A percentile compares a stretch with the other conserved stretches of the same genome.
Evolutionary conservation across 768 basidiomycete species (phyloP).

Genomic region (Macrolepiota albuminosa): DNA sequence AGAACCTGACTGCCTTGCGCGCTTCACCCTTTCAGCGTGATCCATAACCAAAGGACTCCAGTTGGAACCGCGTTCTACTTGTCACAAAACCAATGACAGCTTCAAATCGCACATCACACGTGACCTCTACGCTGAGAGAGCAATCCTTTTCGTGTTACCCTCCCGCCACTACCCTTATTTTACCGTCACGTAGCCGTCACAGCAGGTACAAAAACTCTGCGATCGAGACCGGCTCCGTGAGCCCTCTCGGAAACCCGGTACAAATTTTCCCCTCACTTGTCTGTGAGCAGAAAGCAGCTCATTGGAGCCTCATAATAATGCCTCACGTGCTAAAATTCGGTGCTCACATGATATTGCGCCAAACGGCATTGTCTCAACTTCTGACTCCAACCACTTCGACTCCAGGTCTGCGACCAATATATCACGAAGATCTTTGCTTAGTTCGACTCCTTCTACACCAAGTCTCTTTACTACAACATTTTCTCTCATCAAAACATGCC

Average conservation of each 20-base stretch:
- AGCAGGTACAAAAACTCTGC: too few relatives aligned
- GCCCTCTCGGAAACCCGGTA: too few relatives aligned
- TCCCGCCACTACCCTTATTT: too few relatives aligned
- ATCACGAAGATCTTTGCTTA: neutral
- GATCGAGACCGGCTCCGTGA: too few relatives aligned
- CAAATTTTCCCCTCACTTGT: too few relatives aligned
- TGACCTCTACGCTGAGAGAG: too few relatives aligned
- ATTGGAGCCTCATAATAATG: neutral
- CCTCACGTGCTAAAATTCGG: conserved; percentile 1
- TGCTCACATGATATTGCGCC: conserved; percentile 8
- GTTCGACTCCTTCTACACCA: neutral
- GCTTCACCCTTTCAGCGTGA: conserved; percentile 37
- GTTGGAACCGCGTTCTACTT: neutral
- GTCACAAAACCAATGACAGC: too few relatives aligned
- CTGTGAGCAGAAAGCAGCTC: too few relatives aligned
- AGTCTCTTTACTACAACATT: neutral
- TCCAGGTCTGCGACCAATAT: neutral
- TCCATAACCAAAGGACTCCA: conserved; percentile 12
- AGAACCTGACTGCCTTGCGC: conserved; percentile 59
- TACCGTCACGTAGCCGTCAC: too few relatives aligned
- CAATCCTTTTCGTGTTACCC: too few relatives aligned
- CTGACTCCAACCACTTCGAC: neutral
- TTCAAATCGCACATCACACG: too few relatives aligned
- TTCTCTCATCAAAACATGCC: conserved; percentile 5
- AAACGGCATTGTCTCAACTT: neutral